Base-by-base conservation (phyloP, 2,329 filamentous ascomycete species). In the Ophiostoma piceae region DNA sequence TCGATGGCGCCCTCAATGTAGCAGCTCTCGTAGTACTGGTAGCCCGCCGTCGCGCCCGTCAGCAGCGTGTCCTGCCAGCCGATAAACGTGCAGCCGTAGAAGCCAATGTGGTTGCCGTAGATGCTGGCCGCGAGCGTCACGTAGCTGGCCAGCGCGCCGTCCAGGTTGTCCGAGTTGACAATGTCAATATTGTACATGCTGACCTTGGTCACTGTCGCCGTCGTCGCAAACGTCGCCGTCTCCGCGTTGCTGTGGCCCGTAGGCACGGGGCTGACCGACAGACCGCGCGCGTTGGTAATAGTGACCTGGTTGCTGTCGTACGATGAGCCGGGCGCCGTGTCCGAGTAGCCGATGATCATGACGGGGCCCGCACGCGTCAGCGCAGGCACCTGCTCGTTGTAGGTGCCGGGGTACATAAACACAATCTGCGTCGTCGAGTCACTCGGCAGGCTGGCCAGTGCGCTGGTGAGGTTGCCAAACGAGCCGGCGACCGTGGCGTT, bases 141-240 rank as follows among this genome's bases (percentile, higher is more conserved):
- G 22, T 57, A 57, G 51, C 51, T 57, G 9, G 74, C 74, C 5
- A 74, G 74, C 68, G 72, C 74, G 8, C 73, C 57, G 29, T 73
- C 71, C 66, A 74, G 73, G 22, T 72, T 70, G 62, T 72, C 78
- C 2, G 75, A 76, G 71, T 79, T 79, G 71, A 74, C 68, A 66
- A 79, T 76, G 73, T 85, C 82, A 75, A 85, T 78, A 73, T 84
- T 85, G 78, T 85, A 85, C 14, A 84, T 82, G 76, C 82, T 83
- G 68, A 78, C 77, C 72, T 81, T 79, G 62, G 83, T 77, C 11
- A 82, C 83, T 57, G 77, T 26, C 51, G 51, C 83, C 64, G 77
- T 9, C 51, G 51, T 57, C n/a, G 51, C n/a, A 26, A 57, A 57
- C 51, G 51, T 57, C 0, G 51, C 51, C 51, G 51, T 57, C n/a